Percentiles rank a stretch among this genome's conserved stretches.
phyloP scores from a whole-genome alignment of 192 early-diverging fungal species.

The Geranomyces variabilis region DNA sequence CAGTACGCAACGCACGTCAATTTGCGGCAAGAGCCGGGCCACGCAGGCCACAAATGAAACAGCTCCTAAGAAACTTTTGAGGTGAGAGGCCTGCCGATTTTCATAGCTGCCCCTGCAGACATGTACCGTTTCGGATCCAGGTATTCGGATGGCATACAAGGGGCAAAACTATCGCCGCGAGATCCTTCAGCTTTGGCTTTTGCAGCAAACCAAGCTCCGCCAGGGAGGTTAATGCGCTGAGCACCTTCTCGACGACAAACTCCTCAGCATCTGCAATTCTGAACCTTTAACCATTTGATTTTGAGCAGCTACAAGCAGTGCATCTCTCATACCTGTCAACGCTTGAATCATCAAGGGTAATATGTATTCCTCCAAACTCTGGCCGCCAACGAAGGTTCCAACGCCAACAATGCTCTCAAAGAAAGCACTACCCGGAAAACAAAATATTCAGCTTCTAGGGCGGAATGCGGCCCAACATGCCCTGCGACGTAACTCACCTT shows the following conservation, averaged over 20 bases:
- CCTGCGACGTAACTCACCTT: slow-evolving; percentile 47
- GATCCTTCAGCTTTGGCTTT: slow-evolving; percentile 76
- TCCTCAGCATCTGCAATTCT: slow-evolving; percentile 82
- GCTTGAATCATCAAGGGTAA: slow-evolving; percentile 90
- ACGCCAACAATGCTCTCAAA: slow-evolving; percentile 92
- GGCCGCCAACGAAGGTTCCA: slow-evolving; percentile 82
- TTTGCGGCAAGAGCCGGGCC: slow-evolving; percentile 61
- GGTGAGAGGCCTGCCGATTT: slow-evolving; percentile 9
- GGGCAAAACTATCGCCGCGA: slow-evolving; percentile 69
- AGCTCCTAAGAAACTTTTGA: slow-evolving; percentile 45
- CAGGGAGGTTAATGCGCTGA: slow-evolving; percentile 80
- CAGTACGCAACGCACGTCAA: slow-evolving; percentile 78
- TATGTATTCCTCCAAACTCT: slow-evolving; percentile 89
- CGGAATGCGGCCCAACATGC: not conserved
- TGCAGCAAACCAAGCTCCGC: slow-evolving; percentile 76
- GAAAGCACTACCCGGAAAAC: slow-evolving; percentile 85
- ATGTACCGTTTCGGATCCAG: slow-evolving; percentile 76
- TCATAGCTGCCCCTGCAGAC: too few species aligned
- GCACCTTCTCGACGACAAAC: slow-evolving; percentile 88
- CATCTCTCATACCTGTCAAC: slow-evolving; percentile 64
- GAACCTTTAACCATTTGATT: not conserved
- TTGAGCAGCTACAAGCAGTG: not conserved
- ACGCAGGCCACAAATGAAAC: slow-evolving; percentile 71
- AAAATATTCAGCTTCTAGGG: too few species aligned
- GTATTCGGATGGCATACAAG: slow-evolving; percentile 78